Evolutionary conservation across 2,329 filamentous ascomycete species (phyloP).

Genomic region (Diaporthe vexans): DNA sequence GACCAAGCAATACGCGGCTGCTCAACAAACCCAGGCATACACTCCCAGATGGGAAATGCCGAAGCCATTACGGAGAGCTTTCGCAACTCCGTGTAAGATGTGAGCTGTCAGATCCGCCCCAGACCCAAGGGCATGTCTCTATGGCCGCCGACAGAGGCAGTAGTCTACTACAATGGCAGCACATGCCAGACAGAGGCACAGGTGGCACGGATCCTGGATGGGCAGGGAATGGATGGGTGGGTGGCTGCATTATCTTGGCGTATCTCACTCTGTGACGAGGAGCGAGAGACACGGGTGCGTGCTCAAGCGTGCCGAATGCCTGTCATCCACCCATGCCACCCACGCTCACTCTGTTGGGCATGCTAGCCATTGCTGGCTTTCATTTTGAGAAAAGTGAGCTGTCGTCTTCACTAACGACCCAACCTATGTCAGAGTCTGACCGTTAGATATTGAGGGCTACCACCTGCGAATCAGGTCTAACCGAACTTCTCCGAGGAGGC

Average conservation of each 20-base stretch:
- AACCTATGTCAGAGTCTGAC: not conserved
- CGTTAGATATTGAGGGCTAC: slow-evolving; percentile 7
- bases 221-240: slow-evolving; percentile 16
- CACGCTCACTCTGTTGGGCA: not conserved
- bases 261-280: slow-evolving; percentile 34
- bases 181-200: slow-evolving; percentile 21
- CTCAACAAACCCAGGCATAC: slow-evolving; percentile 6
- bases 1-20: slow-evolving; percentile 11
- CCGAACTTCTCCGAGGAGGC: not conserved
- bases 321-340: not conserved
- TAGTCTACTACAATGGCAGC: slow-evolving; percentile 13
- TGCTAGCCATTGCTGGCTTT: not conserved
- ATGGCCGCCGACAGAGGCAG: not conserved
- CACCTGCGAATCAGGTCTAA: slow-evolving; percentile 3
- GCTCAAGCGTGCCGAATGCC: slow-evolving; percentile 13
- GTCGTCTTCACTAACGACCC: slow-evolving; percentile 2
- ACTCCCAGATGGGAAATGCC: slow-evolving; percentile 1
- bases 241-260: slow-evolving; percentile 31
- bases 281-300: slow-evolving; percentile 25
- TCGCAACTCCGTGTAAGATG: slow-evolving; percentile 16
- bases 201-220: slow-evolving; percentile 1
- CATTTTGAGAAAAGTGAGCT: slow-evolving; percentile 16
- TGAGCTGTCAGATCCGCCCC: slow-evolving; percentile 30
- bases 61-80: slow-evolving; percentile 7
- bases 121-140: not conserved